These are phyloP conservation scores for Phenoliferia sp. DNA, from an alignment of 1,284 basidiomycete species.

Conservation along the genomic window DNA sequence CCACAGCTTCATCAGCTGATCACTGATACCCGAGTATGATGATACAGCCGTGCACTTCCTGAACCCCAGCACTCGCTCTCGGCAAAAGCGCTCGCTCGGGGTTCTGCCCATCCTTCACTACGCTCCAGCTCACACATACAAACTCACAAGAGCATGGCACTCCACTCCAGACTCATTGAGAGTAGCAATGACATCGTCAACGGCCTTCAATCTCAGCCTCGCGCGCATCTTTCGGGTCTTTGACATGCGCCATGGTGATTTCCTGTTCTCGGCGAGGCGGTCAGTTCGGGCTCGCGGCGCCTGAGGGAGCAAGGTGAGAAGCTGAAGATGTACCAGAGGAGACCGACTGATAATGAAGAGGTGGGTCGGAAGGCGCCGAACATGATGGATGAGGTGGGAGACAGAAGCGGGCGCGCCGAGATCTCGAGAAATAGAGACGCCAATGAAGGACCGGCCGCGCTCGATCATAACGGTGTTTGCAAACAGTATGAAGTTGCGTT, in stretches of 20 bases:
- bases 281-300: not conserved
- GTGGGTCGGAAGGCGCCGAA: constrained; percentile 11
- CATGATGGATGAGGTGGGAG: not conserved
- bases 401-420: not conserved
- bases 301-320: not conserved
- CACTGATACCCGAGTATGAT: no score
- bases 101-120: no score
- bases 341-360: constrained; percentile 3
- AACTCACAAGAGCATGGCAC: constrained; percentile 62
- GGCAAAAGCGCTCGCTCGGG: no score
- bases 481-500: not conserved
- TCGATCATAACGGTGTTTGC: not conserved
- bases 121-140: no score
- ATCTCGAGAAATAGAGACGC: not conserved
- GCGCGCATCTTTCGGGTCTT: constrained; percentile 85
- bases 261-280: constrained; percentile 56
- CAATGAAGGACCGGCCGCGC: not conserved
- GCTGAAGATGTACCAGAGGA: constrained; percentile 19
- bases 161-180: constrained; percentile 74
- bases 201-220: constrained; percentile 78
- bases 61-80: no score
- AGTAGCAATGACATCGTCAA: constrained; percentile 87
- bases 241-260: constrained; percentile 89
- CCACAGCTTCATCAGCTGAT: no score
- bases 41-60: no score